Percentiles rank a stretch among this genome's conserved stretches.
phyloP scores from a whole-genome alignment of 345 rosid species.

The Murraya koenigii region DNA sequence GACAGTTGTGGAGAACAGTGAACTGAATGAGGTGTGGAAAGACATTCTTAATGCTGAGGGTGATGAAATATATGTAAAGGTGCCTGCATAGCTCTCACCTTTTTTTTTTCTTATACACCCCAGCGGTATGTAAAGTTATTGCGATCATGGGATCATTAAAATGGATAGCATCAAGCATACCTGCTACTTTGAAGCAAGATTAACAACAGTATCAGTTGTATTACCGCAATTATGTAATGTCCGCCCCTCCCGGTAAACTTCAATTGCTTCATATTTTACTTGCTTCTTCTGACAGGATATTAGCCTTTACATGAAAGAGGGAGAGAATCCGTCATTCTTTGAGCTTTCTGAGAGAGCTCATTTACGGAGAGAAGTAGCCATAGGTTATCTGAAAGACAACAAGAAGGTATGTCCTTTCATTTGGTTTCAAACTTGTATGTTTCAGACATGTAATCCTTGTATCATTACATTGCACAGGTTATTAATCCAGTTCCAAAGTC shows the following conservation, averaged over 20 bases:
- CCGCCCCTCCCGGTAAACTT: not conserved
- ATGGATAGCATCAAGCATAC: not conserved
- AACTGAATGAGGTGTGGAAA: slow-evolving; percentile 91
- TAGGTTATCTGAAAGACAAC: slow-evolving; percentile 76
- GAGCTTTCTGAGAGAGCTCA: slow-evolving; percentile 83
- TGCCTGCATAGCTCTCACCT: slow-evolving; percentile 12
- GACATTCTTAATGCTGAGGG: slow-evolving; percentile 93
- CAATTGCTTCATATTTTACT: not conserved
- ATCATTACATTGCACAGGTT: slow-evolving; percentile 55
- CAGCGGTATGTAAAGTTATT: not conserved
- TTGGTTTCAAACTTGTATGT: not conserved
- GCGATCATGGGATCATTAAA: not conserved
- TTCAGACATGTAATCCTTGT: slow-evolving; percentile 3
- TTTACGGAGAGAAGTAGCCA: slow-evolving; percentile 79
- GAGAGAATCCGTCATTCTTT: slow-evolving; percentile 74
- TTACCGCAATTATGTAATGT: not conserved
- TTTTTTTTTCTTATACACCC: no score
- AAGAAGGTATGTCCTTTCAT: slow-evolving; percentile 44
- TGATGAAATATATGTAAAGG: slow-evolving; percentile 95
- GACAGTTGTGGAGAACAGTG: slow-evolving; percentile 79
- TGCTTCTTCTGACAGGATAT: slow-evolving; percentile 51
- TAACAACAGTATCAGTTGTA: not conserved
- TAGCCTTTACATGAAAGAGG: slow-evolving; percentile 71
- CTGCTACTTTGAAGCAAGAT: not conserved
- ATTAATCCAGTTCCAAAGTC: slow-evolving; percentile 73